Evolutionary conservation across 2,329 filamentous ascomycete genomes (phyloP), one percentile per base, ranked within the genome.

Genomic region (Fusarium verrucosum): DNA sequence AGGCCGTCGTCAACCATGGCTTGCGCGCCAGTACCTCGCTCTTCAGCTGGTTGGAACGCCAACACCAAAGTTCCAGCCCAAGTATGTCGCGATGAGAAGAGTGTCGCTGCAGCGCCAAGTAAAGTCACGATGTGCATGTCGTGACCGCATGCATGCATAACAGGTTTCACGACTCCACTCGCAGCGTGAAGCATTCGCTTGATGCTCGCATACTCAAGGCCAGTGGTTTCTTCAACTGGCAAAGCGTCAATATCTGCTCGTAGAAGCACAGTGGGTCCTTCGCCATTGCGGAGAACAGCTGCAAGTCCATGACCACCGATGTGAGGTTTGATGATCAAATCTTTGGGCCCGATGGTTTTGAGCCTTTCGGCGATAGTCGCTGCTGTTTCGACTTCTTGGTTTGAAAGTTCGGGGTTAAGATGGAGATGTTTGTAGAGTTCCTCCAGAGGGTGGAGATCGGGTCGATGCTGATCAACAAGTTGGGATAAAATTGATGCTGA

Each of bases 101-200:
- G 76, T 0, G 82, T 76, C 19, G 82, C 78, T 0, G 85, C 81
- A 0, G 84, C 82, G 0, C 82, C 88, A 2, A 90, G 77, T 5
- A 90, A 76, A 28, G 78, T 77, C 0, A 85, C 81, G 23, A 89
- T 84, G 70, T 91, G 87, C 77, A 88, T 85, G 65, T 89, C 87
- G 68, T 90, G 88, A 0, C 88, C 88, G 71, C 87, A 90, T 20
- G 87, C 87, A 73, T 90, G 88, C 87, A 90, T 90, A 0, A 88
- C 83, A 0, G 84, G 83, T 49, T 82, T 82, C 50, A 46, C 33
- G 0, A 36, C 37, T 10, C 59, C 65, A 3, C 42, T 62, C 0
- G 46, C 33, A 10, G 32, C 8, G 10, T 70, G 59, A 0, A 46
- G 4, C 57, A 55, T 58, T 0, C 42, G 42, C 0, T 51, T 55